Base-by-base conservation (phyloP, 2,329 filamentous ascomycete genomes). In the Sclerotiophoma versabilis region DNA sequence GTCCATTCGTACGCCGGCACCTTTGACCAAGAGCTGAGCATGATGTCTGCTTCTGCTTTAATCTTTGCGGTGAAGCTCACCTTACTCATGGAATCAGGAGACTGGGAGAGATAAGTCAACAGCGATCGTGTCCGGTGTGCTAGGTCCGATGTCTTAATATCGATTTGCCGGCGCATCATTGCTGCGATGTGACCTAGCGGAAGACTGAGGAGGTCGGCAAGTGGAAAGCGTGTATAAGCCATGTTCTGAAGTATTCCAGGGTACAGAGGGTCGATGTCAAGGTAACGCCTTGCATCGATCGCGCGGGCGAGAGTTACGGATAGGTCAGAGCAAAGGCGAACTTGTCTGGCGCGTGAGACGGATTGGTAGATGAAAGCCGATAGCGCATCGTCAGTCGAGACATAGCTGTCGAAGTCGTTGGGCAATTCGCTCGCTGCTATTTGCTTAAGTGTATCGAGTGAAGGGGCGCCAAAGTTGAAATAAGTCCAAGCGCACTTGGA, bases 11-110 rank as follows among this genome's bases (percentile, higher is more conserved):
- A 81, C 14, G 70, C 73, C 4, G 76, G 67, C 2, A 81, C 64
- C 45, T 81, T 80, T 0, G 77, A 76, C 83, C 83, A 86, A 0
- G 82, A 85, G 52, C 80, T 84, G 5, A 86, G 55, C 74, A 81
- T 79, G 3, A 85, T 67, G 32, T 84, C 72, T 2, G 80, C 47
- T 20, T 45, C 43, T 9, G 37, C 23, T 8, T 53, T 37, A 6
- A 60, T 23, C 7, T 17, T 46, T 4, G 60, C 66, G 0, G 74
- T 74, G 3, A 79, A 57, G 23, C 49, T 58, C 0, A 70, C 70
- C n/a, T 77, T 58, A 0, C 34, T 54, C 0, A 54, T 67, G 52
- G 78, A 79, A 47, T 80, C 78, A 0, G 67, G 49, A 2, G 66
- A 54, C 6, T 64, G 60, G 0, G 67, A 32, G 3, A 82, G 57